Percentiles rank a stretch among this genome's conserved stretches.
These are phyloP conservation scores for Populus hybrid DNA, from an alignment of 441 rosid species.

Conservation along the genomic window DNA sequence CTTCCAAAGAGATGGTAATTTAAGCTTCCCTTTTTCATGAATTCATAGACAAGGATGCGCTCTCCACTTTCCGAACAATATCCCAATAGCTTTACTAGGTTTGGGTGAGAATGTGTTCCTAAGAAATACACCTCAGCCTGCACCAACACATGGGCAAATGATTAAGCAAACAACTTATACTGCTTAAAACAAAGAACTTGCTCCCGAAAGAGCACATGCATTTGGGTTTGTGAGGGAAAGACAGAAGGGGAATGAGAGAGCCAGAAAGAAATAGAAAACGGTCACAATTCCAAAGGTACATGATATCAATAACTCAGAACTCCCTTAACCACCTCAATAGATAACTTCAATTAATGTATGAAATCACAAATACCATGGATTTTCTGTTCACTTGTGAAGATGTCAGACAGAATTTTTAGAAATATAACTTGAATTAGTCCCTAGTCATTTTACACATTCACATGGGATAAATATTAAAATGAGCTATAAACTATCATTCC, in stretches of 20 bases:
- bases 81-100: slow-evolving; percentile 58
- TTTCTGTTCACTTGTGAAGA: neutral
- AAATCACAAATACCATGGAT: neutral
- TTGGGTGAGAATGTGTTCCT: slow-evolving; percentile 60
- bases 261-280: neutral
- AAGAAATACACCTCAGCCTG: slow-evolving; percentile 64
- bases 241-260: neutral
- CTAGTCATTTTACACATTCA: neutral
- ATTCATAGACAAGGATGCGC: slow-evolving; percentile 60
- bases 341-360: too few relatives aligned
- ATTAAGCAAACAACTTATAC: neutral
- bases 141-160: slow-evolving; percentile 14
- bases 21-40: slow-evolving; percentile 55
- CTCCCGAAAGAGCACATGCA: neutral
- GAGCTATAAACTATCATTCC: neutral
- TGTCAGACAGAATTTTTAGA: neutral
- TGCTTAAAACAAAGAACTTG: neutral
- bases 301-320: neutral
- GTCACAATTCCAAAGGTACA: neutral
- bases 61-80: slow-evolving; percentile 58
- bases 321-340: neutral
- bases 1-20: neutral
- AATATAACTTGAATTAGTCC: neutral
- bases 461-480: neutral
- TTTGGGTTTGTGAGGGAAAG: neutral